These are phyloP conservation scores for Gardenia jasminoides DNA, from an alignment of 257 asterid species.

Conservation along the genomic window DNA sequence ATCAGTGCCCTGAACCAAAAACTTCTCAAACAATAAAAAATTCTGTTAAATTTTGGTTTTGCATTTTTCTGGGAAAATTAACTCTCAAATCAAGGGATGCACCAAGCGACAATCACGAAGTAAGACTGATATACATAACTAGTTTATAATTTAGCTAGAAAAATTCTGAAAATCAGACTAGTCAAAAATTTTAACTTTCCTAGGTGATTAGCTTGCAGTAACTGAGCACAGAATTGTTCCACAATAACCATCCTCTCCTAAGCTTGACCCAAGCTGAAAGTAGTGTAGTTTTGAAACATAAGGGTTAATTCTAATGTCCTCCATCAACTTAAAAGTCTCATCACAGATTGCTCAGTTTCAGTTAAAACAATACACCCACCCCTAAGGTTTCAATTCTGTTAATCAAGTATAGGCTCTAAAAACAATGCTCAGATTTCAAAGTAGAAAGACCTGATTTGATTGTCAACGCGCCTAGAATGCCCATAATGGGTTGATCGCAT, in stretches of 20 bases:
- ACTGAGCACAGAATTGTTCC: no score
- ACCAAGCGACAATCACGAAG: no score
- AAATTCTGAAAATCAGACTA: background rate
- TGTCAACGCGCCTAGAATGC: no score
- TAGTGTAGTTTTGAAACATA: no score
- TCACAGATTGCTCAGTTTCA: no score
- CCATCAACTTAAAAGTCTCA: background rate
- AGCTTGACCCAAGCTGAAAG: background rate
- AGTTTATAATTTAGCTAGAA: no score
- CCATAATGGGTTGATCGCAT: no score
- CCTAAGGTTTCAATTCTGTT: background rate
- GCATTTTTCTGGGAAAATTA: background rate
- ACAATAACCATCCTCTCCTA: background rate
- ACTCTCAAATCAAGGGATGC: background rate
- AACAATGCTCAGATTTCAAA: no score
- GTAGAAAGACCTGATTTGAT: no score
- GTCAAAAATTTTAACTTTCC: no score
- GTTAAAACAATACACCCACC: background rate
- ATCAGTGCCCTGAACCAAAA: background rate
- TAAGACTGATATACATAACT: background rate
- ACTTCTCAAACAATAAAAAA: background rate
- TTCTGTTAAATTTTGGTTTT: no score
- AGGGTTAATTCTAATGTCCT: background rate
- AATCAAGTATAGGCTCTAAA: no score
- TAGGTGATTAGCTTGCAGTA: background rate